phyloP scores from a whole-genome alignment of 768 basidiomycete genomes.

The Rhizopogon sp. region DNA sequence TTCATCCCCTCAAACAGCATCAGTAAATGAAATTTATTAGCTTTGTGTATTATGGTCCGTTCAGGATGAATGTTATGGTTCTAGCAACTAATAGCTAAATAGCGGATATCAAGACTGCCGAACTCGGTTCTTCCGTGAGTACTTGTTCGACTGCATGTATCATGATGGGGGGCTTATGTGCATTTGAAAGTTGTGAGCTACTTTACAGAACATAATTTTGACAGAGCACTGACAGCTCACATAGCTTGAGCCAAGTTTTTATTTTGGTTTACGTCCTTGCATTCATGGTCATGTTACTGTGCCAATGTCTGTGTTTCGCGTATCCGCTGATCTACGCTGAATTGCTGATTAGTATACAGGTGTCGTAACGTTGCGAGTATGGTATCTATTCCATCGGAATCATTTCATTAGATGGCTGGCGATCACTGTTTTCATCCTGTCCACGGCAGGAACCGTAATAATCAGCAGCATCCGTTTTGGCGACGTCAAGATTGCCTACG shows the following conservation, averaged over 20 bases:
- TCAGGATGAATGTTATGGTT: background rate
- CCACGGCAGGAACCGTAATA: background rate
- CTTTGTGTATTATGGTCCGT: background rate
- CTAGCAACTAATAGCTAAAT: background rate
- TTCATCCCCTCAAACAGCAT: background rate
- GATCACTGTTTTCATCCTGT: background rate
- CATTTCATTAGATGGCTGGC: slow-evolving; percentile 1
- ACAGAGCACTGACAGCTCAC: background rate
- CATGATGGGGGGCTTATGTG: too few species aligned
- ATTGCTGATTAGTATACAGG: background rate
- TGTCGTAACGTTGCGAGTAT: slow-evolving; percentile 12
- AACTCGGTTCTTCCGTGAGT: background rate
- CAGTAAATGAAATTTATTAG: background rate
- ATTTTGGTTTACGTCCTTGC: background rate
- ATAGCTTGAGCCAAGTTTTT: too few species aligned
- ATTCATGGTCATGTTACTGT: slow-evolving; percentile 2
- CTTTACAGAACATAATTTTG: too few species aligned
- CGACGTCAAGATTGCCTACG: background rate
- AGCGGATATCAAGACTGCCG: background rate
- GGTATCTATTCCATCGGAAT: slow-evolving; percentile 11
- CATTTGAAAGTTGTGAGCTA: too few species aligned
- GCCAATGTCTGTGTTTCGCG: slow-evolving; percentile 9
- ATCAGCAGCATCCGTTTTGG: too few species aligned
- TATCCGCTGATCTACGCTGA: background rate
- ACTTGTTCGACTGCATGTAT: background rate